Evolutionary conservation across 495 filamentous ascomycete genomes (phyloP).

Genomic region (Penicillium maclennaniae): DNA sequence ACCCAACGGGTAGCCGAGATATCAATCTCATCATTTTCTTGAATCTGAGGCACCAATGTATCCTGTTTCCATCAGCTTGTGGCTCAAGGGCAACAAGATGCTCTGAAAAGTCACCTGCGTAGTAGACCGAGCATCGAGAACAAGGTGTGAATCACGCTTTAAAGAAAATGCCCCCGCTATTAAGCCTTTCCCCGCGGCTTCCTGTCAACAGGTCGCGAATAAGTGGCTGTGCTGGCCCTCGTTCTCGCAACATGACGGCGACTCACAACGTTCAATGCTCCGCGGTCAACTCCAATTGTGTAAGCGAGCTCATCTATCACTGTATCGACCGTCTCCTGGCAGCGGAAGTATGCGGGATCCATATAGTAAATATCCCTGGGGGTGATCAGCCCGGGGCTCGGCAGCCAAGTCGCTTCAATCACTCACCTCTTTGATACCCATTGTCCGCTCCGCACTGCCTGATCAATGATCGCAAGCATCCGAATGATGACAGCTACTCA

Average conservation of each 20-base stretch:
- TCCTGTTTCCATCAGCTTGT: slow-evolving; percentile 45
- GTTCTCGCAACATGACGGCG: slow-evolving; percentile 21
- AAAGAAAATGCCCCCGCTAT: slow-evolving; percentile 52
- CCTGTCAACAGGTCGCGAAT: slow-evolving; percentile 20
- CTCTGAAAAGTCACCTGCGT: background rate
- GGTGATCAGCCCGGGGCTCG: background rate
- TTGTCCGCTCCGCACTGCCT: slow-evolving; percentile 57
- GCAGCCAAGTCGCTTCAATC: background rate
- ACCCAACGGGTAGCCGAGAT: slow-evolving; percentile 62
- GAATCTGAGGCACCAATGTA: slow-evolving; percentile 59
- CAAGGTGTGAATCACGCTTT: slow-evolving; percentile 17
- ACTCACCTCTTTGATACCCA: slow-evolving; percentile 75
- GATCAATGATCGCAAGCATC: slow-evolving; percentile 66
- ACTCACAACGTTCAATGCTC: slow-evolving; percentile 46
- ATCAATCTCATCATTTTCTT: slow-evolving; percentile 50
- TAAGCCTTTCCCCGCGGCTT: slow-evolving; percentile 68
- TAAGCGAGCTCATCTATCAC: slow-evolving; percentile 82
- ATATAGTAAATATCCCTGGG: slow-evolving; percentile 87
- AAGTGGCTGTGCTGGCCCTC: background rate
- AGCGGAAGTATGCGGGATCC: slow-evolving; percentile 72
- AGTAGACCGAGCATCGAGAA: slow-evolving; percentile 21
- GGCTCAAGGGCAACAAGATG: background rate
- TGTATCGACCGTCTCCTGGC: slow-evolving; percentile 68
- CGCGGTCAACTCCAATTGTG: slow-evolving; percentile 50
- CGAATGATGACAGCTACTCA: slow-evolving; percentile 56